These are phyloP conservation scores for Eimeria acervulina DNA, from an alignment of 169 alveolate species.

Conservation along the genomic window DNA sequence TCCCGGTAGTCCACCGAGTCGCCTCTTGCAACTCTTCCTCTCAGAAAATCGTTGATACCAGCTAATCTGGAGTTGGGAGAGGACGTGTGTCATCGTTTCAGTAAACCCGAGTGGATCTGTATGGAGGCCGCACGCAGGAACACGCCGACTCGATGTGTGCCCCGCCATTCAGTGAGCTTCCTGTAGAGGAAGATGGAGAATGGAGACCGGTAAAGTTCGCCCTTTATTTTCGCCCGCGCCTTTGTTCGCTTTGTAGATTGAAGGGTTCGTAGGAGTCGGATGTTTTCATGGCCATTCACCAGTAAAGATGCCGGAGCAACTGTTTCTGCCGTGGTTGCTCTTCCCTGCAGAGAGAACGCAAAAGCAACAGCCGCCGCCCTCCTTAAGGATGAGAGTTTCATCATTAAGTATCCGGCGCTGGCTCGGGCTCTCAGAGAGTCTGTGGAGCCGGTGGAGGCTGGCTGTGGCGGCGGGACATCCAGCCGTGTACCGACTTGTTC, in stretches of 20 bases:
- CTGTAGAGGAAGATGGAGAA: constrained; percentile 74
- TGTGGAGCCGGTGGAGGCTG: constrained; percentile 52
- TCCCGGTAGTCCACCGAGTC: background rate
- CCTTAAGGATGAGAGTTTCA: constrained; percentile 72
- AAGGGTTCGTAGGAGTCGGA: background rate
- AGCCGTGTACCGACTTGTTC: background rate
- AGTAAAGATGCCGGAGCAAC: background rate
- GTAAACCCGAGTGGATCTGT: background rate
- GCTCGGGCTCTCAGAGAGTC: constrained; percentile 81
- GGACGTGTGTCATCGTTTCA: background rate
- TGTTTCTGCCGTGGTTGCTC: background rate
- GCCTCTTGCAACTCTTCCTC: background rate
- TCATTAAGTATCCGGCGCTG: constrained; percentile 78
- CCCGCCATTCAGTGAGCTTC: constrained; percentile 42
- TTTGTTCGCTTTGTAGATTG: background rate
- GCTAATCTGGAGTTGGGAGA: background rate
- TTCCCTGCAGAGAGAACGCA: constrained; percentile 30
- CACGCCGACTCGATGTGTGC: constrained; percentile 47
- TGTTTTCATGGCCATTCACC: background rate
- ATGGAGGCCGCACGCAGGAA: background rate
- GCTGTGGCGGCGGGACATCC: background rate
- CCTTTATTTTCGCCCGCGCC: background rate
- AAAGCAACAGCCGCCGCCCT: constrained; percentile 71
- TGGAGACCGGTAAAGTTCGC: constrained; percentile 51
- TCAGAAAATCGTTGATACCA: background rate